Base-by-base conservation (phyloP, 208 protist species). In the Hexamita inflata region DNA sequence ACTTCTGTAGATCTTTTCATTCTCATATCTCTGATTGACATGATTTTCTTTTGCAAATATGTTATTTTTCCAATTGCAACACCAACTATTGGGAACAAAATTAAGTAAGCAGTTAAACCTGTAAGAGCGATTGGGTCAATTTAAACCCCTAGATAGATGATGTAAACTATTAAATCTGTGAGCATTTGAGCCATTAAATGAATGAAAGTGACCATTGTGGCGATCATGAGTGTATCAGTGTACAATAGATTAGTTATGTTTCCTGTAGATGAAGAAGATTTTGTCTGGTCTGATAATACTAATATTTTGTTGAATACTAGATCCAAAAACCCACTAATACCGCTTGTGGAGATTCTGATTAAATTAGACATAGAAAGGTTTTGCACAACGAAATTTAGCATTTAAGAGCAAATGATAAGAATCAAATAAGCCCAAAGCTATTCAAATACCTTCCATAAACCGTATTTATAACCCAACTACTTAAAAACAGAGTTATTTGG, bases 241-340 rank as follows among this genome's bases (percentile, higher is more conserved):
- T 74, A 61, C 80, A 86, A 82, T 58, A 86, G 62, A 75, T 89
- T 87, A 26, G 85, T 78, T 59, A 89, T 82, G 59, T 86, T 80
- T 70, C 86, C 86, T 13, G 75, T 53, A 19, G 45, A 53, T 19
- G 45, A 53, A 53, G 4, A 24, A 24, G 45, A 53, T 53, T 19
- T 53, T 24, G 45, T 19, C 4, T 53, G 45, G 45, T 53, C 19
- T 24, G 45, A 53, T 19, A 53, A 53, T 53, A 4, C 19, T 19
- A 53, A 53, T 24, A 53, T 53, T 53, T 53, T 53, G 19, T 53
- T 53, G 19, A 24, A 53, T 19, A 53, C 11, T 53, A 53, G 45
- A 53, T 53, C 45, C 19, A 53, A 19, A 53, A 53, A 53, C 4
- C 45, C 45, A 53, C 11, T 53, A 53, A 24, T 53, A 53, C 4